Percentiles rank a stretch among this genome's conserved stretches.
Conservation (phyloP, 164 flowering plant species). For the Echeveria elegans region DNA sequence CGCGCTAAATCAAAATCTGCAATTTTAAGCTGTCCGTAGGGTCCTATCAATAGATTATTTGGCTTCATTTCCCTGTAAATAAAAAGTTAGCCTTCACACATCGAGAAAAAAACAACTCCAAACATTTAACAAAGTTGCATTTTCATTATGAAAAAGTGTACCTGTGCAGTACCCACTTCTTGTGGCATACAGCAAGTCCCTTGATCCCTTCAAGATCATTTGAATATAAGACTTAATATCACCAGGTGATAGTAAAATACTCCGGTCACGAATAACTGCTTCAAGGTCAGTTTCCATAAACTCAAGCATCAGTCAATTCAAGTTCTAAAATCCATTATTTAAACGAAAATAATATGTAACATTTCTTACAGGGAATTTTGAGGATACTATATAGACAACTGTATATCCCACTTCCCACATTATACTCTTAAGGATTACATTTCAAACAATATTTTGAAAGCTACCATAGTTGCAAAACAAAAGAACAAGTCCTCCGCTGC, state of each 20-base stretch:
- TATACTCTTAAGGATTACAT: no score
- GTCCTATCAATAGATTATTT: constrained; percentile 80
- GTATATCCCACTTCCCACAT: no score
- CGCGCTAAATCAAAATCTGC: constrained; percentile 98
- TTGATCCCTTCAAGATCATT: constrained; percentile 96
- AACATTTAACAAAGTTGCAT: neutral
- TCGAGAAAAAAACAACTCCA: constrained; percentile 8
- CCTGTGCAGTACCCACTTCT: constrained; percentile 97
- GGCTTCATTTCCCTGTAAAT: constrained; percentile 96
- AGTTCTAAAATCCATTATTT: no score
- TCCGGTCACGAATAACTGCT: constrained; percentile 89
- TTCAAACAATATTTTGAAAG: no score
- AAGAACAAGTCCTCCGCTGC: no score
- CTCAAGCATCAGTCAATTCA: constrained; percentile 92
- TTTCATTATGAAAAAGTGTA: constrained; percentile 10
- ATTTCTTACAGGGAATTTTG: neutral
- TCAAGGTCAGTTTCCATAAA: constrained; percentile 98
- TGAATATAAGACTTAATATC: constrained; percentile 84
- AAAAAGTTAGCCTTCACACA: constrained; percentile 6
- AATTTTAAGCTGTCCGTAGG: constrained; percentile 80
- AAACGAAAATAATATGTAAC: no score
- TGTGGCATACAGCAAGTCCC: constrained; percentile 90
- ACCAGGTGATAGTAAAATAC: constrained; percentile 83
- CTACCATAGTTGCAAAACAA: no score
- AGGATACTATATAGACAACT: no score